Conservation (phyloP, 2,329 filamentous ascomycete species). For the Amauroascus verrucosus region DNA sequence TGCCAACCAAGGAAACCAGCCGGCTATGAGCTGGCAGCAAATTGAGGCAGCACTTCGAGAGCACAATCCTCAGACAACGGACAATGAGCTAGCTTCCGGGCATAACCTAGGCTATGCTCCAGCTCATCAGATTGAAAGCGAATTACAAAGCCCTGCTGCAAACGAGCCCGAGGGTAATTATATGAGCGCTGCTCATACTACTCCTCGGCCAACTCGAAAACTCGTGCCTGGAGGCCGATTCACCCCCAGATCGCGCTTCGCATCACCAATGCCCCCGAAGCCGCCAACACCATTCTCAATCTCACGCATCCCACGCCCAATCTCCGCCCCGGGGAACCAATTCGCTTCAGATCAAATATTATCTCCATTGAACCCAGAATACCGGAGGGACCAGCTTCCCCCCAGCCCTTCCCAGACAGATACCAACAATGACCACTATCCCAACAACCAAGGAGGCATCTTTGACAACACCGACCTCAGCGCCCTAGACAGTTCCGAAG, state of each 20-base stretch:
- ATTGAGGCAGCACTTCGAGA: conserved; percentile 28
- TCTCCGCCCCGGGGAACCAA: conserved; percentile 4
- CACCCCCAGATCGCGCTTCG: conserved; percentile 15
- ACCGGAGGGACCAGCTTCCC: conserved; percentile 3
- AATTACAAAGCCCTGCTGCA: not conserved
- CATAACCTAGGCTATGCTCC: not conserved
- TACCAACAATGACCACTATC: conserved; percentile 21
- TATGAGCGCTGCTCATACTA: not conserved
- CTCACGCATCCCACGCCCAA: conserved; percentile 12
- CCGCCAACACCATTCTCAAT: conserved; percentile 8
- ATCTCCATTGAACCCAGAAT: not conserved
- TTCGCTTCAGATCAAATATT: not conserved
- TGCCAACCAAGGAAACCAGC: not conserved
- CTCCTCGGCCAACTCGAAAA: conserved; percentile 6
- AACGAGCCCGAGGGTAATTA: not conserved
- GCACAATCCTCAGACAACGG: not conserved
- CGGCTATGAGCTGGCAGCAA: conserved; percentile 28
- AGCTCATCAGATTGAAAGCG: not conserved
- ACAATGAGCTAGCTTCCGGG: not conserved
- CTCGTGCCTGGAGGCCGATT: conserved; percentile 10
- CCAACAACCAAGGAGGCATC: conserved; percentile 12
- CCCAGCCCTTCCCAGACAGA: conserved; percentile 11
- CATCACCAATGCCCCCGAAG: conserved; percentile 11
- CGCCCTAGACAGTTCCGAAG: conserved; percentile 16
- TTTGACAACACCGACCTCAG: conserved; percentile 19